Percentiles rank a stretch among this genome's conserved stretches.
These are phyloP conservation scores for Aspergillus sp. DNA, from an alignment of 2,329 filamentous ascomycete genomes.

Conservation along the genomic window DNA sequence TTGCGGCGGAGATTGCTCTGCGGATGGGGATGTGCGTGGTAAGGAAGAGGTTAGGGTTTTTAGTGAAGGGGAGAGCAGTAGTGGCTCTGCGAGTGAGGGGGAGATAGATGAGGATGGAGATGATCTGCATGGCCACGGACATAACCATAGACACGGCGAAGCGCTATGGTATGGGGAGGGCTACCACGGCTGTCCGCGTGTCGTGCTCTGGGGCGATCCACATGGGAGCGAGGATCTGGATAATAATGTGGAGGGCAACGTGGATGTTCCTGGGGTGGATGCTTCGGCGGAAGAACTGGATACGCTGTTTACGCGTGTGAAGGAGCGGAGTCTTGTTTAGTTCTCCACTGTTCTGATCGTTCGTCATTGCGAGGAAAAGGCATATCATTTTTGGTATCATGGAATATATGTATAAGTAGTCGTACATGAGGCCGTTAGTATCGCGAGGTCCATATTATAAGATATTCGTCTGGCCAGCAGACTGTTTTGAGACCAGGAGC, in stretches of 20 bases:
- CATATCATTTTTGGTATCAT: slow-evolving; percentile 2
- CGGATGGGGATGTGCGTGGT: too few species aligned
- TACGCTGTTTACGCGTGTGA: slow-evolving; percentile 18
- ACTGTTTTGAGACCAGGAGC: neutral
- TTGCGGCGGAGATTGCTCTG: too few species aligned
- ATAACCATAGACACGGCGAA: slow-evolving; percentile 11
- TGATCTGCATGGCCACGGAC: neutral
- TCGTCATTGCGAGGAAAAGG: neutral
- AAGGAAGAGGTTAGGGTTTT: slow-evolving; percentile 3
- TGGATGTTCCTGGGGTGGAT: slow-evolving; percentile 19
- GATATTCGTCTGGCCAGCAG: neutral
- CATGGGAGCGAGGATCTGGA: slow-evolving; percentile 15
- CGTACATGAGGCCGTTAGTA: neutral
- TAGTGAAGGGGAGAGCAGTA: neutral
- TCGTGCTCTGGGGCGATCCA: slow-evolving; percentile 25
- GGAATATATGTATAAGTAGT: neutral
- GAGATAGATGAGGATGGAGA: slow-evolving; percentile 6
- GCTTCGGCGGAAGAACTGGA: slow-evolving; percentile 26
- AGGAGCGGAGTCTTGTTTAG: slow-evolving; percentile 18
- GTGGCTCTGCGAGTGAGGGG: neutral
- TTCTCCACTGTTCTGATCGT: neutral
- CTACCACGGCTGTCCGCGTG: slow-evolving; percentile 19
- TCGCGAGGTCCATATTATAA: neutral
- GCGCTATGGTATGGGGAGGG: slow-evolving; percentile 23
- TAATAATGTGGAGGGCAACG: slow-evolving; percentile 4